These are phyloP conservation scores for Rhexocercosporidium sp. DNA, from an alignment of 2,329 filamentous ascomycete genomes.

Conservation along the genomic window DNA sequence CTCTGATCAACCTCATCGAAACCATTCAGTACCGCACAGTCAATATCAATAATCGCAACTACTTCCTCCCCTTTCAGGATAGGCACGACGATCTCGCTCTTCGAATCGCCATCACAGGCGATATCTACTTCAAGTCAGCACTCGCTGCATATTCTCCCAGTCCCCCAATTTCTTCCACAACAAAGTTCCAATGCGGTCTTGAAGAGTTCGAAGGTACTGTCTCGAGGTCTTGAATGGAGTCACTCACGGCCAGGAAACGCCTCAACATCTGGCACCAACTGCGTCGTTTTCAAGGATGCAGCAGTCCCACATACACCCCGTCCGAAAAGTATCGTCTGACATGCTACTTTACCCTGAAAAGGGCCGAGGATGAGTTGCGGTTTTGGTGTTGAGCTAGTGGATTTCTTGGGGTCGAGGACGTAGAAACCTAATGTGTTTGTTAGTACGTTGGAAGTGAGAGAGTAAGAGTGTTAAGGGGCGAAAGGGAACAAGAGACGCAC, in stretches of 20 bases:
- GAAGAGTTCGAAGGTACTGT: neutral
- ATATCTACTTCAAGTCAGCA: conserved; percentile 49
- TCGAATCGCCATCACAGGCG: conserved; percentile 76
- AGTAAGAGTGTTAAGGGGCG: neutral
- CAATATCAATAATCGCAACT: conserved; percentile 80
- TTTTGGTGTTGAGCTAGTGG: conserved; percentile 13
- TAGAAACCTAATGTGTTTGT: conserved; percentile 68
- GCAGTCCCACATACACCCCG: conserved; percentile 78
- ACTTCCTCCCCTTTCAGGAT: conserved; percentile 56
- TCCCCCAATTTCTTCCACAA: neutral
- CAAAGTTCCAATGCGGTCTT: no score
- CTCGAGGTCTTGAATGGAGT: neutral
- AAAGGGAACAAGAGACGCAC: conserved; percentile 44
- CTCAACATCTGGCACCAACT: conserved; percentile 73
- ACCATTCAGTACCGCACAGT: conserved; percentile 70
- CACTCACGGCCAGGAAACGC: conserved; percentile 69
- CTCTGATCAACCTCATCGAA: conserved; percentile 72
- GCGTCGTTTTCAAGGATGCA: conserved; percentile 63
- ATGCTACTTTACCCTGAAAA: conserved; percentile 81
- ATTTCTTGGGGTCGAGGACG: conserved; percentile 57
- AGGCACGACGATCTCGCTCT: conserved; percentile 83
- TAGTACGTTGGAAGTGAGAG: neutral
- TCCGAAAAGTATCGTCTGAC: conserved; percentile 76
- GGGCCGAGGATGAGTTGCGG: conserved; percentile 74
- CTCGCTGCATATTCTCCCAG: neutral